Percentiles rank a stretch among this genome's conserved stretches.
These are phyloP conservation scores for Daedaleopsis sinensis DNA, from an alignment of 768 basidiomycete species.

Conservation along the genomic window DNA sequence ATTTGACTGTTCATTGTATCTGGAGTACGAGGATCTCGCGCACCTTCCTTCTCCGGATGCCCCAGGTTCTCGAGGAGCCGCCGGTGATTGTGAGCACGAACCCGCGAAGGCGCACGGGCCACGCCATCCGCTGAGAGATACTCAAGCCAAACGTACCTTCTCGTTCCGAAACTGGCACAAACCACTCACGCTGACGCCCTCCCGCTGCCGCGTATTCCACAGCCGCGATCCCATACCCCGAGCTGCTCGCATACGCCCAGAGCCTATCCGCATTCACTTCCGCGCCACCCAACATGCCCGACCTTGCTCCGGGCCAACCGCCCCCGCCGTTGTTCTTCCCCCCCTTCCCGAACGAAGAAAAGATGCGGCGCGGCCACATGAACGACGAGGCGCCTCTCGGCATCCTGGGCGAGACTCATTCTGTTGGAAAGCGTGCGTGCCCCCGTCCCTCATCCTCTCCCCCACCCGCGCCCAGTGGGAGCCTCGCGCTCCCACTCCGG, in stretches of 20 bases:
- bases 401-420: constrained; percentile 77
- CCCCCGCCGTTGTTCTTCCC: constrained; percentile 85
- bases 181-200: not conserved
- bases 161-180: not conserved
- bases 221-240: constrained; percentile 84
- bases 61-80: not conserved
- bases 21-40: not conserved
- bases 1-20: not conserved
- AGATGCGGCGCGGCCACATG: constrained; percentile 82
- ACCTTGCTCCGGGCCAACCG: constrained; percentile 70
- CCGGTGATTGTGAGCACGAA: not conserved
- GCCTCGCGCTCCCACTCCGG: too few species aligned
- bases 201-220: not conserved
- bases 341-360: constrained; percentile 90
- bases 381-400: constrained; percentile 83
- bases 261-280: constrained; percentile 86
- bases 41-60: not conserved
- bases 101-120: not conserved
- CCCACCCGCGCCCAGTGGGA: too few species aligned
- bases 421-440: constrained; percentile 72
- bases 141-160: not conserved
- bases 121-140: constrained; percentile 6
- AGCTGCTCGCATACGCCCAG: constrained; percentile 82
- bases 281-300: constrained; percentile 87
- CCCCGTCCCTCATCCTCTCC: not conserved